These are phyloP conservation scores for Trypanosoma cruzi DNA, from an alignment of 208 protist species.

Conservation along the genomic window DNA sequence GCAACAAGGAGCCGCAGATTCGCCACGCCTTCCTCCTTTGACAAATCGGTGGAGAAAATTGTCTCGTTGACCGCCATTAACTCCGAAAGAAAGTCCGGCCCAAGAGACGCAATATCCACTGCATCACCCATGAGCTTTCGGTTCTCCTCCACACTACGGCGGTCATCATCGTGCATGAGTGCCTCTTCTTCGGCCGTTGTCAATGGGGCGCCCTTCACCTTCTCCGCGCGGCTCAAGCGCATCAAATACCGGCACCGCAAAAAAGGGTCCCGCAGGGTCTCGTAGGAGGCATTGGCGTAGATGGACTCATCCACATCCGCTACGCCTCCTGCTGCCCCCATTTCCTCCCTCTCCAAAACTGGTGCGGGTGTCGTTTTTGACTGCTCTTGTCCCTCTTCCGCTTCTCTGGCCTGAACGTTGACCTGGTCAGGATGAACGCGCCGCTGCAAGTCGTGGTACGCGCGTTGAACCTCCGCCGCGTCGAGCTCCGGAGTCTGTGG, in stretches of 20 bases:
- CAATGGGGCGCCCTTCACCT: conserved; percentile 40
- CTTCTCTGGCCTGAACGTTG: conserved; percentile 44
- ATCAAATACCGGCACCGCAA: conserved; percentile 79
- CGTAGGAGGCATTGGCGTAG: conserved; percentile 82
- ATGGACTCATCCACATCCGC: conserved; percentile 38
- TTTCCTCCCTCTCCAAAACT: not conserved
- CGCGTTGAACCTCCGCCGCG: conserved; percentile 56
- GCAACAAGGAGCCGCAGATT: conserved; percentile 56
- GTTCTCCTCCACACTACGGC: conserved; percentile 14
- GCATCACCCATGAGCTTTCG: conserved; percentile 31
- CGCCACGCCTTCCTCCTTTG: conserved; percentile 36
- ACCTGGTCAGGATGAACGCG: conserved; percentile 78
- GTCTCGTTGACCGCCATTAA: conserved; percentile 76
- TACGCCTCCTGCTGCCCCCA: not conserved
- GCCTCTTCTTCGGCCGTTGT: conserved; percentile 62
- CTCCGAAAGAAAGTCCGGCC: conserved; percentile 72
- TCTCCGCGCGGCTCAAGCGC: conserved; percentile 46
- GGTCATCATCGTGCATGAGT: conserved; percentile 63
- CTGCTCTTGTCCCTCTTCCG: conserved; percentile 3
- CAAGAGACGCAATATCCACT: conserved; percentile 34
- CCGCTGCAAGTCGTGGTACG: conserved; percentile 77
- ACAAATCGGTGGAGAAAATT: conserved; percentile 60
- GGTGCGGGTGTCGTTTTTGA: not conserved
- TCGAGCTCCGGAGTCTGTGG: conserved; percentile 49
- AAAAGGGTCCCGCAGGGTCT: conserved; percentile 72